These are phyloP conservation scores for Allantophomopsis lycopodina DNA, from an alignment of 2,329 filamentous ascomycete genomes.

Conservation along the genomic window DNA sequence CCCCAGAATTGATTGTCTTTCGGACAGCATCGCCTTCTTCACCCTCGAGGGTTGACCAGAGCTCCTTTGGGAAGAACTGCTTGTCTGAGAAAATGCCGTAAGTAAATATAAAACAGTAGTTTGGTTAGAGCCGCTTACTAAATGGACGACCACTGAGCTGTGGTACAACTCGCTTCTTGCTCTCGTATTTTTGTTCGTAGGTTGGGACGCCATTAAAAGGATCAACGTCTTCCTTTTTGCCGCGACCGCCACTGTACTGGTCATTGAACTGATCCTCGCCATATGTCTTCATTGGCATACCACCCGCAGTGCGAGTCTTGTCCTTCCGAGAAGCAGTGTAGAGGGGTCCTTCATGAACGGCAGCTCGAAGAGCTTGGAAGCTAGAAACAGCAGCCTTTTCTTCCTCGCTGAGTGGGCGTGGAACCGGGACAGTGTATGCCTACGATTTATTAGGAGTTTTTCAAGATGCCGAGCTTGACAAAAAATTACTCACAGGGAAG, in stretches of 20 bases:
- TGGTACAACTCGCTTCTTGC: constrained; percentile 38
- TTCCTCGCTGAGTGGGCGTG: constrained; percentile 21
- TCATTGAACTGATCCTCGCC: constrained; percentile 23
- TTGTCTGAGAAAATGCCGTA: constrained; percentile 24
- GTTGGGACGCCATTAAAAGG: constrained; percentile 48
- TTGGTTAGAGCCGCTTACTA: constrained; percentile 24
- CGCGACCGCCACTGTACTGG: constrained; percentile 10
- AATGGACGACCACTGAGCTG: constrained; percentile 38
- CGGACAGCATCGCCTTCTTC: constrained; percentile 11
- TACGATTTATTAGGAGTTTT: constrained; percentile 1
- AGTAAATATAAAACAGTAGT: neutral
- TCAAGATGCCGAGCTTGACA: too few species aligned
- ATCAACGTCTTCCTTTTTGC: constrained; percentile 30
- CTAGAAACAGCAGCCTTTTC: constrained; percentile 33
- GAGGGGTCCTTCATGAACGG: constrained; percentile 43
- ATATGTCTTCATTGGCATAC: constrained; percentile 24
- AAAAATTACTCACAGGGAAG: constrained; percentile 25
- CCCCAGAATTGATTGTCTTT: constrained; percentile 8
- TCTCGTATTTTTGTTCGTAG: constrained; percentile 42
- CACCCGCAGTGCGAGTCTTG: constrained; percentile 26
- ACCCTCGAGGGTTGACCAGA: constrained; percentile 37
- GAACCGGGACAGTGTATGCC: constrained; percentile 20
- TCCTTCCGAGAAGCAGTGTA: constrained; percentile 24
- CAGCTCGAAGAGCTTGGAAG: constrained; percentile 35
- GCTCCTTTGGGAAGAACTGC: constrained; percentile 42